Percentiles rank a stretch among this genome's conserved stretches.
Conservation (phyloP, 2,329 filamentous ascomycete genomes). For the Penicillium corylophilum region DNA sequence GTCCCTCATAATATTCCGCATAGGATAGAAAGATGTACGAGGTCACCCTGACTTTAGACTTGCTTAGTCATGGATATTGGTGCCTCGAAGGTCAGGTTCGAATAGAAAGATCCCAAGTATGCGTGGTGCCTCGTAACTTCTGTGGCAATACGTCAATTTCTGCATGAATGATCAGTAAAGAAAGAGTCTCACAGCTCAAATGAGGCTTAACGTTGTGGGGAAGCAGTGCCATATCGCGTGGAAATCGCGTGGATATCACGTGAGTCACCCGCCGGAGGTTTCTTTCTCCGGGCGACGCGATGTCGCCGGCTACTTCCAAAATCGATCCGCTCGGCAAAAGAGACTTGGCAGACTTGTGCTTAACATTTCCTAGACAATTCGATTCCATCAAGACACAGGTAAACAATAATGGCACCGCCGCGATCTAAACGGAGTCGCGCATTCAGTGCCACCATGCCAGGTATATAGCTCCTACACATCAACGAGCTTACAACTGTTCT, state of each 20-base stretch:
- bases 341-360: neutral
- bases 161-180: neutral
- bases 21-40: neutral
- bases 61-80: neutral
- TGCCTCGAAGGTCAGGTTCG: neutral
- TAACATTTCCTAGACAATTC: neutral
- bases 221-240: neutral
- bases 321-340: neutral
- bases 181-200: neutral
- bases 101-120: no score
- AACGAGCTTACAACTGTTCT: slow-evolving; percentile 2
- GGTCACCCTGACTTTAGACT: neutral
- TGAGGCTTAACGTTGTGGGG: neutral
- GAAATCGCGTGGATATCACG: slow-evolving; percentile 2
- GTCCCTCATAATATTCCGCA: neutral
- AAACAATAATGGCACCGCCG: slow-evolving; percentile 4
- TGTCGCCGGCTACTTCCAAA: neutral
- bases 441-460: slow-evolving; percentile 4
- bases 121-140: no score
- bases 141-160: neutral
- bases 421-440: slow-evolving; percentile 10
- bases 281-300: slow-evolving; percentile 13
- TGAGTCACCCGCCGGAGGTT: slow-evolving; percentile 12
- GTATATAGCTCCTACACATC: slow-evolving; percentile 1
- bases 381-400: no score